These are phyloP conservation scores for Colletotrichum australisinense DNA, from an alignment of 2,329 filamentous ascomycete species.

Conservation along the genomic window DNA sequence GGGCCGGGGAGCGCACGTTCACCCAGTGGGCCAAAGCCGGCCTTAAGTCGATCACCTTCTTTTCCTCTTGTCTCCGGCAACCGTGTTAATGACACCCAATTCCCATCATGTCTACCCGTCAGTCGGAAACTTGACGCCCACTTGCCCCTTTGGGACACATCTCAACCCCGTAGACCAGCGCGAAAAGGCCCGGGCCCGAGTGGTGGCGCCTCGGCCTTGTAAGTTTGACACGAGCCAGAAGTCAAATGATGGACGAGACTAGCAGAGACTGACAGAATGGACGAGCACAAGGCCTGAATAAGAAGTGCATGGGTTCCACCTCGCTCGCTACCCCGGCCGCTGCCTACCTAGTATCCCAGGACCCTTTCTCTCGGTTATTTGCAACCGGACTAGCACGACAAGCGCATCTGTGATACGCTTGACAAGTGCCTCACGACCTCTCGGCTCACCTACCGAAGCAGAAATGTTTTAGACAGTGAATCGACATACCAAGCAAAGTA, in stretches of 20 bases:
- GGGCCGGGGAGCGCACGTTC: constrained; percentile 21
- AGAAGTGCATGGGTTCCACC: constrained; percentile 32
- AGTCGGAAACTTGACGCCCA: not conserved
- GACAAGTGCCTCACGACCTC: not conserved
- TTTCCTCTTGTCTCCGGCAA: constrained; percentile 9
- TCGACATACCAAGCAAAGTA: not conserved
- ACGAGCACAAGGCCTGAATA: constrained; percentile 12
- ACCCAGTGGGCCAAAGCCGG: not conserved
- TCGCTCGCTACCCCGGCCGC: not conserved
- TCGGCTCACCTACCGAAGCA: constrained; percentile 16
- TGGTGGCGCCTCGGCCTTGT: constrained; percentile 13
- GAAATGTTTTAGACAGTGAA: not conserved
- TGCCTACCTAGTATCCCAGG: not conserved
- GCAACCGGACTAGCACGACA: not conserved
- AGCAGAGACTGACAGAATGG: not conserved
- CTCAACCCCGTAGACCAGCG: not conserved
- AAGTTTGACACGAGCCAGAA: constrained; percentile 29
- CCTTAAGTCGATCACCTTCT: not conserved
- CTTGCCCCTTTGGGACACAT: constrained; percentile 1
- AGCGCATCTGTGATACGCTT: constrained; percentile 16
- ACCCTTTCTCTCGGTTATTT: not conserved
- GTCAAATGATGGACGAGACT: constrained; percentile 4
- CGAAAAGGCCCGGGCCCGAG: constrained; percentile 28
- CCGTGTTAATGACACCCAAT: not conserved
- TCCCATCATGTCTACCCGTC: not conserved